A percentile compares a stretch with the other conserved stretches of the same genome.
phyloP scores from a whole-genome alignment of 805 yeast genomes.

The Kazachstania psychrophila region DNA sequence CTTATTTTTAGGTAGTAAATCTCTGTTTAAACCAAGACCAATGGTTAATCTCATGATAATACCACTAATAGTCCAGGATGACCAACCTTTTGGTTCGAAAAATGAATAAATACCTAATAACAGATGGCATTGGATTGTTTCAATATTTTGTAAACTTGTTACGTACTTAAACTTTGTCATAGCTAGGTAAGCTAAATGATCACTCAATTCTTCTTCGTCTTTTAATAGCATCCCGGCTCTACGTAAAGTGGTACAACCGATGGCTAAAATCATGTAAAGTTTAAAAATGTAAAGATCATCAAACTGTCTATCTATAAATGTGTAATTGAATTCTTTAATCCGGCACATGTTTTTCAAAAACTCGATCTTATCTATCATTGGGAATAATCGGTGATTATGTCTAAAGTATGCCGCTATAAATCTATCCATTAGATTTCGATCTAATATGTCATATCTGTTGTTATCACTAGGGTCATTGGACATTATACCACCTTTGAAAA shows the following conservation, averaged over 20 bases:
- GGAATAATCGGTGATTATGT: slow-evolving; percentile 37
- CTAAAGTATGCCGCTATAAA: slow-evolving; percentile 39
- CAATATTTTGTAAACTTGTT: slow-evolving; percentile 33
- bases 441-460: slow-evolving; percentile 23
- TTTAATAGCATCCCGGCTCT: slow-evolving; percentile 32
- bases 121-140: slow-evolving; percentile 35
- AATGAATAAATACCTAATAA: slow-evolving; percentile 42
- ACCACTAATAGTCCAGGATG: slow-evolving; percentile 47
- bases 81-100: slow-evolving; percentile 40
- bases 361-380: slow-evolving; percentile 34
- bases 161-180: slow-evolving; percentile 33
- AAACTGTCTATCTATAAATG: slow-evolving; percentile 14
- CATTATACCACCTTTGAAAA: slow-evolving; percentile 25
- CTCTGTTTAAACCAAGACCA: slow-evolving; percentile 40
- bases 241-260: slow-evolving; percentile 44
- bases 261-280: slow-evolving; percentile 44
- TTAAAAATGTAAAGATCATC: slow-evolving; percentile 33
- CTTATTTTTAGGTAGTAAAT: slow-evolving; percentile 23
- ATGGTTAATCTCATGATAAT: slow-evolving; percentile 37
- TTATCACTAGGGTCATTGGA: slow-evolving; percentile 22
- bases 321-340: slow-evolving; percentile 25
- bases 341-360: slow-evolving; percentile 30
- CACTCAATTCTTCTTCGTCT: slow-evolving; percentile 32
- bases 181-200: slow-evolving; percentile 35
- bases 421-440: slow-evolving; percentile 28